Percentiles rank a stretch among this genome's conserved stretches.
phyloP scores from a whole-genome alignment of 2,329 filamentous ascomycete species.

The Rasamsonia emersonii region DNA sequence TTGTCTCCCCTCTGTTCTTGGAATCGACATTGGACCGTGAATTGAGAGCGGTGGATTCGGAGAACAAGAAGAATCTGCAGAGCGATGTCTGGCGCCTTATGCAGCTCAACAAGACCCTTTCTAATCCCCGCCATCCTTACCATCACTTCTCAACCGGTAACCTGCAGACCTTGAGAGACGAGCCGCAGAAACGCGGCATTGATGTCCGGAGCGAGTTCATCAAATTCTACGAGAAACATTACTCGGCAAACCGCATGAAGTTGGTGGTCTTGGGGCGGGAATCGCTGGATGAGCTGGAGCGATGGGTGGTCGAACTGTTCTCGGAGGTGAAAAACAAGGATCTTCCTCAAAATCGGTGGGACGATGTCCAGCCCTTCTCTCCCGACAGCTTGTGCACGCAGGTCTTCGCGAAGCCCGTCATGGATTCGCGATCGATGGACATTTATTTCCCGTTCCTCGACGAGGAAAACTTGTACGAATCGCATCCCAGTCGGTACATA shows the following conservation, averaged over 20 bases:
- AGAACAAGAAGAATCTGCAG: slow-evolving; percentile 96
- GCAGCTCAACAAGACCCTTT: slow-evolving; percentile 80
- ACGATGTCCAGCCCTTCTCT: slow-evolving; percentile 51
- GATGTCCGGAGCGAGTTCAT: slow-evolving; percentile 88
- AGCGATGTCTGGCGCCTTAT: slow-evolving; percentile 80
- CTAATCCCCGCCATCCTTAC: slow-evolving; percentile 79
- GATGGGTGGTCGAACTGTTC: slow-evolving; percentile 79
- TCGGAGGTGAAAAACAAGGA: slow-evolving; percentile 74
- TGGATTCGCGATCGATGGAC: slow-evolving; percentile 72
- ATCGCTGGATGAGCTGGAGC: slow-evolving; percentile 68
- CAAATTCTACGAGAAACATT: slow-evolving; percentile 79
- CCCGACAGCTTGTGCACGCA: slow-evolving; percentile 58
- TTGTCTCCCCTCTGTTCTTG: slow-evolving; percentile 78
- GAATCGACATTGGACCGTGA: slow-evolving; percentile 79
- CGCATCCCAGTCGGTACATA: slow-evolving; percentile 76
- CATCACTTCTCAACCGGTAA: slow-evolving; percentile 90
- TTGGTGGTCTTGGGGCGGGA: slow-evolving; percentile 78
- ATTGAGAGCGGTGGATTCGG: slow-evolving; percentile 80
- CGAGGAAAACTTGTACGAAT: slow-evolving; percentile 69
- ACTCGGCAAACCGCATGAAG: slow-evolving; percentile 92
- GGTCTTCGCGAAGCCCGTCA: slow-evolving; percentile 82
- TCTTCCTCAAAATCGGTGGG: slow-evolving; percentile 60
- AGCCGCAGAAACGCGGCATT: slow-evolving; percentile 68
- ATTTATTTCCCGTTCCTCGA: slow-evolving; percentile 79
- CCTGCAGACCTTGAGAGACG: slow-evolving; percentile 73